Percentiles rank a stretch among this genome's conserved stretches.
These are phyloP conservation scores for Lathyrus oleraceus DNA, from an alignment of 306 rosid genomes.

Conservation along the genomic window DNA sequence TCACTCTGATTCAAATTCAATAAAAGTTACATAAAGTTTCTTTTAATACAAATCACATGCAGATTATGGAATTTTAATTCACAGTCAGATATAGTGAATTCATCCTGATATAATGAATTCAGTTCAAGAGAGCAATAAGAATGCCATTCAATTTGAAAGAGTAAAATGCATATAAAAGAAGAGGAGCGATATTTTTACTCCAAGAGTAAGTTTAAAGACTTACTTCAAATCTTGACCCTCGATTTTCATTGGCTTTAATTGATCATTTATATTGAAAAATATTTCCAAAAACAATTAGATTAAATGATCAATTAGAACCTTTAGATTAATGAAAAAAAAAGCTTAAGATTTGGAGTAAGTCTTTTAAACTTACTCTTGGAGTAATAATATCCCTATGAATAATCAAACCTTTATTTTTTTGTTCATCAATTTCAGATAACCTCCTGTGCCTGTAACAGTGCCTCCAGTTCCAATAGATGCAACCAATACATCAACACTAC, in stretches of 20 bases:
- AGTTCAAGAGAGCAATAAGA: conserved; percentile 23
- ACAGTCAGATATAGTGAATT: conserved; percentile 3
- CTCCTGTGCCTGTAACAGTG: conserved; percentile 85
- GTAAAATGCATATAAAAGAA: conserved; percentile 21
- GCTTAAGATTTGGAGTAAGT: too few species aligned
- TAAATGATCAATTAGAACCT: too few species aligned
- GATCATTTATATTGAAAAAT: too few species aligned
- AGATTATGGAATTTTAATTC: conserved; percentile 12
- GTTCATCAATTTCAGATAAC: conserved; percentile 77
- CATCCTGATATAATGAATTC: conserved; percentile 9
- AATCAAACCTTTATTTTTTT: conserved; percentile 62
- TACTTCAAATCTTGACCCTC: too few species aligned
- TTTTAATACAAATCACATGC: conserved; percentile 9
- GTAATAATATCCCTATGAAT: not conserved
- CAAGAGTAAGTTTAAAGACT: too few species aligned
- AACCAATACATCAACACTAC: conserved; percentile 77
- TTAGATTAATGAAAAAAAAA: too few species aligned
- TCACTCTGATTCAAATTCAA: not conserved
- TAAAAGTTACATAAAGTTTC: not conserved
- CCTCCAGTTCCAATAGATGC: conserved; percentile 98
- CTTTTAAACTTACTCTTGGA: too few species aligned
- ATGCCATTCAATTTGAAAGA: conserved; percentile 28
- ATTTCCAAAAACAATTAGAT: too few species aligned
- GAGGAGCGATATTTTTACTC: too few species aligned
- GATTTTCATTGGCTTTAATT: too few species aligned